These are phyloP conservation scores for Myxozyma vanderwaltii DNA, from an alignment of 805 yeast genomes.

Conservation along the genomic window DNA sequence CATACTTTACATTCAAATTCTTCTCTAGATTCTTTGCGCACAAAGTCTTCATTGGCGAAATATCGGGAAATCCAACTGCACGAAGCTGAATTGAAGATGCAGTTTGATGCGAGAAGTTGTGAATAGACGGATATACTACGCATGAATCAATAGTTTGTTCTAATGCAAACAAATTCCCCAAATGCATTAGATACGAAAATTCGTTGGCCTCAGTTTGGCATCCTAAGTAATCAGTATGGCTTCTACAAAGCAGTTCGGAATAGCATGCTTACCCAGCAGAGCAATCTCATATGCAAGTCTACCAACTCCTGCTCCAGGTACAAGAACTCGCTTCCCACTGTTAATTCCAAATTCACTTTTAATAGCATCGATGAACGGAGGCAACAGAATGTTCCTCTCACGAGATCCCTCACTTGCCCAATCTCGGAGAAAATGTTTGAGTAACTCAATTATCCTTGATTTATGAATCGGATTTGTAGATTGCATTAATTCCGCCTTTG, in stretches of 20 bases:
- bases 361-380: conserved; percentile 54
- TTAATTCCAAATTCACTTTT: conserved; percentile 39
- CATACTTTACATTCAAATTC: conserved; percentile 42
- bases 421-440: conserved; percentile 79
- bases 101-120: conserved; percentile 68
- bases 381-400: conserved; percentile 57
- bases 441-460: conserved; percentile 43
- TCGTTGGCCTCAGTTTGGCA: conserved; percentile 72
- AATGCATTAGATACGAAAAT: conserved; percentile 71
- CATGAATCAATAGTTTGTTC: conserved; percentile 25
- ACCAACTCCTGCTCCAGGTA: conserved; percentile 91
- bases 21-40: no score
- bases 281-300: conserved; percentile 62
- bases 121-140: conserved; percentile 49
- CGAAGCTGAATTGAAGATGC: conserved; percentile 55
- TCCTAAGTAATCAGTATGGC: conserved; percentile 34
- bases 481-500: conserved; percentile 49
- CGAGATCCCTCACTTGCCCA: conserved; percentile 58
- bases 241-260: neutral
- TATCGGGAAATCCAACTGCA: conserved; percentile 45
- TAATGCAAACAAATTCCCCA: conserved; percentile 49
- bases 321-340: conserved; percentile 50
- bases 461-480: conserved; percentile 39
- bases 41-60: conserved; percentile 31
- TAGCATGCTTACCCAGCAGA: conserved; percentile 22